Percentiles rank a stretch among this genome's conserved stretches.
Conservation (phyloP, 257 asterid genomes). For the Scutellaria barbata region DNA sequence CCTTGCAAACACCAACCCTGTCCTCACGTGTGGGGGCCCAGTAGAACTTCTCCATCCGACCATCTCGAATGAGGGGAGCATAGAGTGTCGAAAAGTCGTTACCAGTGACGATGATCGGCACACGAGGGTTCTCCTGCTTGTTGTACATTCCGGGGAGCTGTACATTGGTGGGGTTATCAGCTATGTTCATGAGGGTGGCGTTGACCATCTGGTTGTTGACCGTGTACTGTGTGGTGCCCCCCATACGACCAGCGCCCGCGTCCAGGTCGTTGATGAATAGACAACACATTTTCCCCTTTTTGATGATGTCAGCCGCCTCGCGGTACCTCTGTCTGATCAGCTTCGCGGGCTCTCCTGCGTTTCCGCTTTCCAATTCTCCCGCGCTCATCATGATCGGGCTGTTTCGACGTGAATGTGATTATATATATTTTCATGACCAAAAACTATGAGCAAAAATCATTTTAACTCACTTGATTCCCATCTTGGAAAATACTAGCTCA, state of each 20-base stretch:
- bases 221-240: constrained; percentile 90
- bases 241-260: constrained; percentile 90
- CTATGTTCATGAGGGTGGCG: constrained; percentile 96
- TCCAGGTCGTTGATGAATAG: constrained; percentile 91
- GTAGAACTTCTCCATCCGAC: constrained; percentile 96
- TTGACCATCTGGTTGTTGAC: constrained; percentile 95
- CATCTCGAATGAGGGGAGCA: constrained; percentile 92
- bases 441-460: background rate
- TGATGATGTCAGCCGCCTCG: constrained; percentile 82
- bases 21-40: constrained; percentile 95
- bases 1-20: constrained; percentile 81
- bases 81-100: constrained; percentile 86
- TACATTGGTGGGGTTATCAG: constrained; percentile 83
- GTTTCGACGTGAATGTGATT: background rate
- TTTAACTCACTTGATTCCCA: constrained; percentile 82
- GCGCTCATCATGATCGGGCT: constrained; percentile 96
- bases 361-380: constrained; percentile 68
- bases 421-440: no score
- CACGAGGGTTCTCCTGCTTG: constrained; percentile 87
- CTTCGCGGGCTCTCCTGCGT: constrained; percentile 69
- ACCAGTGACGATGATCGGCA: constrained; percentile 81
- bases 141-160: constrained; percentile 97
- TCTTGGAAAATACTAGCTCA: constrained; percentile 79
- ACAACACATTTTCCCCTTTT: constrained; percentile 81
- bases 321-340: constrained; percentile 62